A percentile compares a stretch with the other conserved stretches of the same genome.
Conservation (phyloP, 345 rosid genomes). For the Populus deltoides region DNA sequence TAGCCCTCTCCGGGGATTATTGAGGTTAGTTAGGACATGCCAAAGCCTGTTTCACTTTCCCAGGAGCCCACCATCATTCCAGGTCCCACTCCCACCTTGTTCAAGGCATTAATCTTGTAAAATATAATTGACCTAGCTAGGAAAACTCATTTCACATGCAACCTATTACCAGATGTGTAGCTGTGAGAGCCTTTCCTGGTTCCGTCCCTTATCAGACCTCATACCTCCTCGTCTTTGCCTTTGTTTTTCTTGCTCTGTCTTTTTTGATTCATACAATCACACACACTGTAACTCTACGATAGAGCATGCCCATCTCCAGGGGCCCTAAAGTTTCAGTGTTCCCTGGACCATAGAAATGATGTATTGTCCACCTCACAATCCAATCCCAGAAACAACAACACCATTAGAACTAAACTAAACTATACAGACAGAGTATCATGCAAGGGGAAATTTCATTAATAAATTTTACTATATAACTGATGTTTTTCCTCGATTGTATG, state of each 20-base stretch:
- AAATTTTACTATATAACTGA: neutral
- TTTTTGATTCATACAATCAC: neutral
- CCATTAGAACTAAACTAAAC: neutral
- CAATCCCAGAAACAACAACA: constrained; percentile 4
- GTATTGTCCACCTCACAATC: neutral
- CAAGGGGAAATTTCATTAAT: neutral
- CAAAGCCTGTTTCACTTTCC: neutral
- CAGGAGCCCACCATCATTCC: neutral
- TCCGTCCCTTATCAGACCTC: neutral
- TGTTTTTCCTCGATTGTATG: neutral
- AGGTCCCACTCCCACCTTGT: neutral
- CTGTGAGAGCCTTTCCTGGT: neutral
- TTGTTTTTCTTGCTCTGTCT: constrained; percentile 2
- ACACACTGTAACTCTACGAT: neutral
- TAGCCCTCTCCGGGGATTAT: neutral
- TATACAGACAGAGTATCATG: neutral
- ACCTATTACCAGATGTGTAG: neutral
- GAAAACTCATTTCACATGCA: neutral
- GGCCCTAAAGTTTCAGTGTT: neutral
- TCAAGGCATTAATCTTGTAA: neutral
- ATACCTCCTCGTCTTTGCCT: constrained; percentile 22
- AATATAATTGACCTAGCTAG: neutral
- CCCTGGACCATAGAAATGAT: neutral
- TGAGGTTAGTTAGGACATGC: neutral
- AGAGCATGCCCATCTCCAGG: neutral